Evolutionary conservation across 176 grass and related monocot species (phyloP), one percentile per base, ranked within the genome.

Genomic region (Avena sativa): DNA sequence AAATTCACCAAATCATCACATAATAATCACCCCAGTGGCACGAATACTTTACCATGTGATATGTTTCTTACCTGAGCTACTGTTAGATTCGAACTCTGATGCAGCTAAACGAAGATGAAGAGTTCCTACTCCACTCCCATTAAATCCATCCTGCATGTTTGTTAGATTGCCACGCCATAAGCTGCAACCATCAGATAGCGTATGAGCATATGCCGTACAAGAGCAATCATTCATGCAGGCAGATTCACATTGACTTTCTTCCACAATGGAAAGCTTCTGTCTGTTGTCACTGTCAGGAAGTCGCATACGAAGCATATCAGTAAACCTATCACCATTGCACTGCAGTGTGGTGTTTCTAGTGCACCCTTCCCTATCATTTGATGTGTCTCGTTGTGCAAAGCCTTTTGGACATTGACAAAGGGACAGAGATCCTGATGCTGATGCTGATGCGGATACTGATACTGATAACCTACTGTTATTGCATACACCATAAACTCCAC

Each of bases 401-500:
- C 88, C 85, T n/a, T 50, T 21, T 62, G 86, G 74, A 63, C 93
- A 94, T 0, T 0, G 0, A 62, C 89, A 93, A 1, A 0, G 70
- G 21, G 59, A 76, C 72, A 5, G 2, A 49, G 34, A 26, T 79
- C 3, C 14, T 12, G 69, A 8, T 21, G 13, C 26, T 16, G 12
- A 0, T 64, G 11, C 23, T 23, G 23, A 23, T 23, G 23, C 23
- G 23, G 23, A 23, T 23, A 23, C 23, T 26, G 51, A 60, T 5
- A 7, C 1, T 8, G 72, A 6, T 76, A 43, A 1, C 56, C 9
- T 1, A 11, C 0, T 43, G 9, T 14, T 44, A 9, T 83, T 78
- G 53, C 90, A 94, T 23, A 90, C 2, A 85, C 93, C 88, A 80
- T 81, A 88, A 62, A 12, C 8, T 75, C 90, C 93, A 86, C 90